Base-by-base conservation (phyloP, 495 filamentous ascomycete species). In the Immersiella caudata region DNA sequence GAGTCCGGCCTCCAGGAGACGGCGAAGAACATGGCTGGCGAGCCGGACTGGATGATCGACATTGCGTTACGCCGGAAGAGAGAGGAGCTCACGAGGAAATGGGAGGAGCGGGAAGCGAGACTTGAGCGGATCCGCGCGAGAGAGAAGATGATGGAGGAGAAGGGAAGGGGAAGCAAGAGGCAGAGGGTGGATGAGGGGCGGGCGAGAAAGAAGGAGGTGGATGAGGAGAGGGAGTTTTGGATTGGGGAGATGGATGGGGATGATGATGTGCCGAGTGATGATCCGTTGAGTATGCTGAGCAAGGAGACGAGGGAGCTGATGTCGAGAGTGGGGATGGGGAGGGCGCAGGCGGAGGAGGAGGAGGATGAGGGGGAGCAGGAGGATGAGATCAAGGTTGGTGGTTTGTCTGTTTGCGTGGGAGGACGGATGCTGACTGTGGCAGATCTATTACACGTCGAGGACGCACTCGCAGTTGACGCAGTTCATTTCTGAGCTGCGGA, bases 401-500 rank as follows among this genome's bases (percentile, higher is more conserved):
- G 26, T 12, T 46, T 4, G 18, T 20, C n/a, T 35, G 21, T 2
- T 4, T 51, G 67, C 52, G 9, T 46, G 20, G 22, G 24, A 1
- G 29, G 18, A 33, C 12, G 60, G 22, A 33, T 14, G n/a, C 67
- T 76, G 33, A 73, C 33, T 40, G 0, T 12, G 12, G 46, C 62
- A 88, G 83, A 91, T 99, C 26, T 97, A 91, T 76, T 98, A 91
- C 76, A 97, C 94, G 65, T 98, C 95, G 16, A 84, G 95, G 71
- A 99, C 95, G 1, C 95, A 99, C 72, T 98, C 95, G 0, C 95
- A 99, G 72, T 79, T 98, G 21, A 90, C 90, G 5, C 95, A 99
- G 77, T 97, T 99, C 73, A 89, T 93, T n/a, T 87, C 89, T 61
- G 96, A 99, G 72, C 79, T 99, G 35, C 87, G 91, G 2, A 88